Base-by-base conservation (phyloP, 371 early-diverging fungal genomes). In the Mortierella sp. region DNA sequence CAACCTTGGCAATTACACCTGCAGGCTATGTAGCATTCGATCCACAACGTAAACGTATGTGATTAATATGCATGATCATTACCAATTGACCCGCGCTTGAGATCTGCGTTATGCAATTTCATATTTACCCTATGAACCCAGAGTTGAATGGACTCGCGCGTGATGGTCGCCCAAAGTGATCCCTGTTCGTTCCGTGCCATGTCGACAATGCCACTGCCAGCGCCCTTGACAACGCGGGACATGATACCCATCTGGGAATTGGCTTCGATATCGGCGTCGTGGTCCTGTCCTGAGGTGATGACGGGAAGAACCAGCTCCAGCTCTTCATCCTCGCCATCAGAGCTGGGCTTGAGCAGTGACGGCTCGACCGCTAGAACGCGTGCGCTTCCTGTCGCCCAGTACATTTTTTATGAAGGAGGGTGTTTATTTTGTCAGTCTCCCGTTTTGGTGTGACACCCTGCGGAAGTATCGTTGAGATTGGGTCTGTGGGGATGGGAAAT, bases 341-440 rank as follows among this genome's bases (percentile, higher is more conserved):
- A 58, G 71, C 68, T n/a, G 46, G 70, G 79, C 44, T 84, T 84
- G 29, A 84, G 79, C 46, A 81, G 44, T 51, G 85, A 84, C 41
- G 85, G 85, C 82, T 84, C 85, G 29, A 84, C 85, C n/a, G 85
- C 85, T 38, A 84, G 76, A 65, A 84, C 82, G 29, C 85, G 85
- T 46, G 85, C 80, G 70, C 81, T 81, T 84, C 85, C 85, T 41
- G 85, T 84, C 41, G 85, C 85, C 85, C 85, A 84, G 74, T 84
- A 81, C 85, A 84, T 84, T 73, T 44, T 56, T 46, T 70, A 35
- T 29, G 38, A 27, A 16, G 41, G 41, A 41, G 41, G 4, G 41
- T 27, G 73, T 51, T n/a, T n/a, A 14, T 54, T 43, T 5, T 58
- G 41, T 49, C 41, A 41, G 6, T 72, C 51, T 38, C 24, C 41